Percentiles rank a stretch among this genome's conserved stretches.
Conservation (phyloP, 306 rosid species). For the Acacia melanoxylon region DNA sequence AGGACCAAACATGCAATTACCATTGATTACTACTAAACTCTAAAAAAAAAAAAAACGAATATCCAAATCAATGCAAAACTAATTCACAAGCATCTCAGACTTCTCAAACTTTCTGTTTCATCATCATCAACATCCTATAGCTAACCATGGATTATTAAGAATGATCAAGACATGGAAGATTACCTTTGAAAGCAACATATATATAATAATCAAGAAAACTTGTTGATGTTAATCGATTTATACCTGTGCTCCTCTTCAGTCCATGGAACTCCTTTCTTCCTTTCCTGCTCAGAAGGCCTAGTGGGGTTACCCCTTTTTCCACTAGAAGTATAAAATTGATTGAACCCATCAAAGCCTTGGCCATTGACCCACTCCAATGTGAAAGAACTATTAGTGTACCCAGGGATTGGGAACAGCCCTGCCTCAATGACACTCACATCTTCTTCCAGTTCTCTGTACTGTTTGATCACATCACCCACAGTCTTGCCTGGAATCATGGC, state of each 20-base stretch:
- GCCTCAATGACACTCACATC: conserved; percentile 79
- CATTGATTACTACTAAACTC: background rate
- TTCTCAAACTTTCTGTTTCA: conserved; percentile 16
- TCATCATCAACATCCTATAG: conserved; percentile 24
- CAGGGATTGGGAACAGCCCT: conserved; percentile 66
- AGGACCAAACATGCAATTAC: conserved; percentile 20
- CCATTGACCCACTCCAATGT: conserved; percentile 60
- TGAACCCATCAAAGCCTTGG: conserved; percentile 59
- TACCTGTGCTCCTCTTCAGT: conserved; percentile 91
- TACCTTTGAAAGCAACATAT: background rate
- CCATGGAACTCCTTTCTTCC: conserved; percentile 91
- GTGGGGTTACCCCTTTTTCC: conserved; percentile 52
- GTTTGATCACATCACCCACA: conserved; percentile 71
- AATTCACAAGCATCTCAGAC: background rate
- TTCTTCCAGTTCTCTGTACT: conserved; percentile 68
- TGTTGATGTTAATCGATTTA: background rate
- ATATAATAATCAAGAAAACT: background rate
- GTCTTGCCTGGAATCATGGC: conserved; percentile 74
- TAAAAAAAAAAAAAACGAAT: background rate
- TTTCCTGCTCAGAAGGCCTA: conserved; percentile 68
- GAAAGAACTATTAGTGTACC: conserved; percentile 49
- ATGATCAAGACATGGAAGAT: background rate
- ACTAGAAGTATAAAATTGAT: conserved; percentile 45
- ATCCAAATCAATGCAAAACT: background rate
- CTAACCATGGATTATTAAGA: conserved; percentile 13